Evolutionary conservation across 345 rosid species (phyloP), one percentile per base, ranked within the genome.

Genomic region (Camelina hispida): DNA sequence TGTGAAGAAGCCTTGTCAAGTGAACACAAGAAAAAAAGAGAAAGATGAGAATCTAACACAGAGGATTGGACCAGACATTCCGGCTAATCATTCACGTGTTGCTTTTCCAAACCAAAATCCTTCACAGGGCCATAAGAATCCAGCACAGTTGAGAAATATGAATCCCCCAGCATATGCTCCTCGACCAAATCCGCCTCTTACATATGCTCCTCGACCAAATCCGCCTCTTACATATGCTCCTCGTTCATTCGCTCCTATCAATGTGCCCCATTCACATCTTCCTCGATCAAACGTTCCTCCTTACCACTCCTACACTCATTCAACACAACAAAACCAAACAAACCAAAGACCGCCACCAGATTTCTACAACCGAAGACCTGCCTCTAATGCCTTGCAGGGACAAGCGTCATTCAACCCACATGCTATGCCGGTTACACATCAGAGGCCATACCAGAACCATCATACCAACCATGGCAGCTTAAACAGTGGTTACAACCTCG

Each of bases 331-430:
- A 54, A 60, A 13, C 54, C 80, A 59, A 72, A 72, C 56, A 46
- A 66, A 74, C 52, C 56, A 58, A 35, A 71, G 70, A 65, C 72
- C 46, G 37, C 55, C 72, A 42, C 32, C 43, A 16, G 77, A 75
- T 34, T 63, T 66, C 58, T 46, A 74, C 77, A 65, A 76, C n/a
- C 30, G 35, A 74, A 78, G 64, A 72, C 62, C 77, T 61, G 38
- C 78, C 52, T 82, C 83, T 63, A 73, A 65, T 46, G 58, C 48
- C 78, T 2, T 56, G 53, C 75, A 40, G 65, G 78, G 81, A 79
- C 73, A 66, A 23, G 71, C 79, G 23, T 72, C 51, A 64, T 78
- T 64, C 8, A 72, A 79, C 54, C 69, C 67, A 42, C 62, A 17
- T 6, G 17, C 46, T 44, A 63, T 78, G 74, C 76, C 79, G 25